These are phyloP conservation scores for Furcasterigmium sp. DNA, from an alignment of 2,329 filamentous ascomycete genomes.

Conservation along the genomic window DNA sequence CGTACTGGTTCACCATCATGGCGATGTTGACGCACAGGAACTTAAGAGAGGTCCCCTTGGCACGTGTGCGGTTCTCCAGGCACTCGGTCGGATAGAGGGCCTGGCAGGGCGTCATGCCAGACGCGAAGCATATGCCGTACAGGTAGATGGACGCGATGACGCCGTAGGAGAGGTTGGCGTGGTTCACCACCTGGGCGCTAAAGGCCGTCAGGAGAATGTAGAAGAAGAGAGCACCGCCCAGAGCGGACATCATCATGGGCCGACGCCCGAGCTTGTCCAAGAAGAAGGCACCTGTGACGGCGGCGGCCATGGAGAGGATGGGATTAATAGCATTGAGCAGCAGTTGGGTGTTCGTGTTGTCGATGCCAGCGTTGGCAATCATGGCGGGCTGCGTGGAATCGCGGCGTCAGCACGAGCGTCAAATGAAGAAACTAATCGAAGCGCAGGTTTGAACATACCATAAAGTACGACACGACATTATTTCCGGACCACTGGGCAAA, in stretches of 20 bases:
- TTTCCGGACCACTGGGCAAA: constrained; percentile 44
- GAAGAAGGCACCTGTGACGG: constrained; percentile 31
- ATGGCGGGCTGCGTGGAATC: constrained; percentile 34
- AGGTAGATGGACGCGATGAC: constrained; percentile 34
- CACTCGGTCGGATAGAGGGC: constrained; percentile 34
- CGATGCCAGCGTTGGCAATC: constrained; percentile 34
- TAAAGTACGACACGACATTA: constrained; percentile 35
- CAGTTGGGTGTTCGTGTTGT: constrained; percentile 30
- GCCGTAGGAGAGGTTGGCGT: constrained; percentile 28
- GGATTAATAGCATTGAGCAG: constrained; percentile 40
- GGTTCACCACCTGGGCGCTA: constrained; percentile 24
- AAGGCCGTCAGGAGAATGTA: constrained; percentile 24
- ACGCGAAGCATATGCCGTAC: constrained; percentile 30
- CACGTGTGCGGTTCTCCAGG: constrained; percentile 32
- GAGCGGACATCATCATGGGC: constrained; percentile 30
- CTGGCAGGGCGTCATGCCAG: constrained; percentile 31
- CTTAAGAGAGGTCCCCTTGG: constrained; percentile 33
- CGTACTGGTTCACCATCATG: constrained; percentile 42
- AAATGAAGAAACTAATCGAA: background rate
- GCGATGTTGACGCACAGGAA: constrained; percentile 35
- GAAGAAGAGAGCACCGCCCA: constrained; percentile 21
- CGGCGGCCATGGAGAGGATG: constrained; percentile 33
- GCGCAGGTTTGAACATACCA: constrained; percentile 18
- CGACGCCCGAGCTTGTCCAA: constrained; percentile 34
- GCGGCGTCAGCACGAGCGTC: constrained; percentile 4